Evolutionary conservation across 768 basidiomycete species (phyloP).

Genomic region (Galerina marginata): DNA sequence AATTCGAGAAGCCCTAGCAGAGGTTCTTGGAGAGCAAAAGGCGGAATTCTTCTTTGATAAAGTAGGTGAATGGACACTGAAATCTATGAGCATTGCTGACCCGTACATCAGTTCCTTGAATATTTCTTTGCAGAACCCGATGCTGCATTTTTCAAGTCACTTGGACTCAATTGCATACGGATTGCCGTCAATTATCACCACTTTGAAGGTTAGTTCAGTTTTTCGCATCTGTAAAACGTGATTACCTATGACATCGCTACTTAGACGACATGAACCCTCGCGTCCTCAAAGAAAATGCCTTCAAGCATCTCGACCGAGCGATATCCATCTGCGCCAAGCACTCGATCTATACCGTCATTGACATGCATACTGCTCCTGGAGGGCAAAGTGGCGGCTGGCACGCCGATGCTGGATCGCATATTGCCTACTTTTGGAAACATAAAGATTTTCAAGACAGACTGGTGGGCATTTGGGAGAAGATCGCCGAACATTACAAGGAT

Average conservation of each 20-base stretch:
- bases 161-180: slow-evolving; percentile 82
- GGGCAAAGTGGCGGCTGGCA: slow-evolving; percentile 86
- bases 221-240: neutral
- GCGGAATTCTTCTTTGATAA: slow-evolving; percentile 84
- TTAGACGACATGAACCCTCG: slow-evolving; percentile 79
- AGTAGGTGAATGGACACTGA: slow-evolving; percentile 38
- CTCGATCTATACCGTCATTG: slow-evolving; percentile 80
- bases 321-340: slow-evolving; percentile 74
- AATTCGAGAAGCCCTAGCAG: slow-evolving; percentile 69
- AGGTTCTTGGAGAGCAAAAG: slow-evolving; percentile 68
- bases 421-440: slow-evolving; percentile 78
- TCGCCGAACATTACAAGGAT: slow-evolving; percentile 73
- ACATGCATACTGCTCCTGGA: slow-evolving; percentile 78
- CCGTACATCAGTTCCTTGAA: slow-evolving; percentile 64
- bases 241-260: neutral
- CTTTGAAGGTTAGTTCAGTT: slow-evolving; percentile 55
- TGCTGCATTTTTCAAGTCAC: slow-evolving; percentile 74
- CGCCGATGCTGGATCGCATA: slow-evolving; percentile 69
- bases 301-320: slow-evolving; percentile 83
- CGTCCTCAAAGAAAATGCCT: slow-evolving; percentile 76
- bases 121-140: slow-evolving; percentile 82
- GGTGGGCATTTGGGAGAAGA: slow-evolving; percentile 76
- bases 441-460: slow-evolving; percentile 84
- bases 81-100: neutral
- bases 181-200: slow-evolving; percentile 76